A percentile compares a stretch with the other conserved stretches of the same genome.
These are phyloP conservation scores for Syzygium aqueum DNA, from an alignment of 345 rosid species.

Conservation along the genomic window DNA sequence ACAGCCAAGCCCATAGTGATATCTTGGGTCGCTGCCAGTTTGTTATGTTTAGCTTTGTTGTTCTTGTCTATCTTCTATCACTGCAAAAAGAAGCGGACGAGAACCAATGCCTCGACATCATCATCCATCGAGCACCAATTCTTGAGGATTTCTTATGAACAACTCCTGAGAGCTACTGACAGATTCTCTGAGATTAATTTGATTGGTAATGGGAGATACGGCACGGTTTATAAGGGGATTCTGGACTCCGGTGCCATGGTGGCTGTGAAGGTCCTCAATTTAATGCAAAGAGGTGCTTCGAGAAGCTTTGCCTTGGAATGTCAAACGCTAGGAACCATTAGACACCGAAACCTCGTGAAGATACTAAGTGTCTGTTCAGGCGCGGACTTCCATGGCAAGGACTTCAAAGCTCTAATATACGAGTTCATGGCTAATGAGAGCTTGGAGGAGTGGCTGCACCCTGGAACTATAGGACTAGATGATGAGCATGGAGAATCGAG, in stretches of 20 bases:
- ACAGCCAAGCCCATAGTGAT: background rate
- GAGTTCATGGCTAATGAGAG: background rate
- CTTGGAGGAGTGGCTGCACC: background rate
- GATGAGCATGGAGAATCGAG: background rate
- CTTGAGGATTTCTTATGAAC: background rate
- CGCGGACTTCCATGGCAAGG: background rate
- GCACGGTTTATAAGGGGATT: background rate
- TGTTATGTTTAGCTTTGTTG: background rate
- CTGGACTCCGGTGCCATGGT: background rate
- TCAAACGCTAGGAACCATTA: background rate
- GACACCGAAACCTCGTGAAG: background rate
- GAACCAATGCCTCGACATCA: background rate
- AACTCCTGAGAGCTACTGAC: fast-evolving
- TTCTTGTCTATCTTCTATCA: background rate
- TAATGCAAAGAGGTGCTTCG: background rate
- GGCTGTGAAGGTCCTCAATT: background rate
- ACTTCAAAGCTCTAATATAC: background rate
- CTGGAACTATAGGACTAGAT: fast-evolving
- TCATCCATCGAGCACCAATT: background rate
- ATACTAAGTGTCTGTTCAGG: background rate
- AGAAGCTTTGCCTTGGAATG: background rate
- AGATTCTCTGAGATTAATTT: background rate
- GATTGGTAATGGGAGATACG: background rate
- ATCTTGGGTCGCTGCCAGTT: background rate
- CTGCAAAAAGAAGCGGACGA: fast-evolving